These are phyloP conservation scores for Gnomoniopsis smithogilvyi DNA, from an alignment of 2,329 filamentous ascomycete species.

Conservation along the genomic window DNA sequence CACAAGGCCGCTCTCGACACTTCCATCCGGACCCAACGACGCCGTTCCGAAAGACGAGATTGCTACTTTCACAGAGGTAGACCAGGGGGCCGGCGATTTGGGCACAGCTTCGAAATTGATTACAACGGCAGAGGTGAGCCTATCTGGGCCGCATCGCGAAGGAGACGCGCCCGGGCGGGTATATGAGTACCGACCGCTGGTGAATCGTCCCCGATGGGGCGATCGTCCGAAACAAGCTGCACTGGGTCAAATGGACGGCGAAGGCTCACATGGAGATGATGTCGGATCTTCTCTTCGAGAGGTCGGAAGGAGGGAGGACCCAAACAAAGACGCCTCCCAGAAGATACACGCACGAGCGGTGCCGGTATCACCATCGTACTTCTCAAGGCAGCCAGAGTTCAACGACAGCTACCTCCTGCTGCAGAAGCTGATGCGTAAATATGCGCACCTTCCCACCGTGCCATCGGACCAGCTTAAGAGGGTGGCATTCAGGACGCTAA, in stretches of 20 bases:
- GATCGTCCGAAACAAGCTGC: no score
- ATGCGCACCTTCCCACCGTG: conserved; percentile 70
- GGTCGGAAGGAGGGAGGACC: no score
- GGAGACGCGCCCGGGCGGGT: no score
- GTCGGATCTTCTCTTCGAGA: no score
- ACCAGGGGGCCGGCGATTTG: not conserved
- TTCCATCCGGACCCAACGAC: not conserved
- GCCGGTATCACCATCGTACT: conserved; percentile 89
- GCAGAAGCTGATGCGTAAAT: conserved; percentile 67
- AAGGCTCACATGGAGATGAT: no score
- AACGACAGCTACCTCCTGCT: conserved; percentile 79
- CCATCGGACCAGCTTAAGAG: conserved; percentile 63
- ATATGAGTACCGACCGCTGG: no score
- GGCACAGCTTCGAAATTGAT: no score
- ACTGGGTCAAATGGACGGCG: no score
- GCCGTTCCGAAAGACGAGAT: conserved; percentile 2
- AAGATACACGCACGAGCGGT: conserved; percentile 64
- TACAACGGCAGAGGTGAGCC: no score
- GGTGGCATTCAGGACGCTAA: conserved; percentile 76
- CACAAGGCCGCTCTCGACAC: conserved; percentile 13
- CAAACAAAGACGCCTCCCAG: not conserved
- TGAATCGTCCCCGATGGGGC: no score
- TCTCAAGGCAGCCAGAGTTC: conserved; percentile 80
- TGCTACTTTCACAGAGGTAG: not conserved
- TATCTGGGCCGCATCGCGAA: no score